Evolutionary conservation across 176 grass and related monocot genomes (phyloP), one percentile per base, ranked within the genome.

Genomic region (Oropetium thomaeum): DNA sequence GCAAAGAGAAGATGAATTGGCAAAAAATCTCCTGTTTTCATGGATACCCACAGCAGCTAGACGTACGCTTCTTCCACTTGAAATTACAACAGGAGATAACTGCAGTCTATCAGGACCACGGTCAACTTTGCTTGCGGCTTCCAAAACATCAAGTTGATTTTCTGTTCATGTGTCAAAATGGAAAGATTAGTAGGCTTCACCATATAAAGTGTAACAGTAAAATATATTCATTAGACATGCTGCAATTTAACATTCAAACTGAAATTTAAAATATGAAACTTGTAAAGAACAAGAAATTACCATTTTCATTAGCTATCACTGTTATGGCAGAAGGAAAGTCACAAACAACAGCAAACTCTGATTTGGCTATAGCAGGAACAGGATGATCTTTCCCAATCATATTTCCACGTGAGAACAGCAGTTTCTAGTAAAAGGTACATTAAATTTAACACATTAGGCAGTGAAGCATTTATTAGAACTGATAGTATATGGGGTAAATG

Each of bases 301-400:
- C 95, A 83, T 92, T 87, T 93, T 97, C 91, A 86, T 97, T 97
- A n/a, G 91, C 88, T 83, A 97, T 93, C 57, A 97, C 81, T 77
- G 63, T 83, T 69, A 97, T 89, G 70, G 87, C 86, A 65, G 86
- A 89, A 47, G 86, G 95, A 53, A 97, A 85, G 26, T 83, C 88
- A 81, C 95, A 97, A 64, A 97, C 35, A 87, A 97, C 79, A 69
- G 83, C 5, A 52, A 97, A 75, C 73, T 93, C 71, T 35, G 82
- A 82, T 76, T 77, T 81, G 58, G 84, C 83, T 69, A 93, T 54
- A 57, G 83, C 78, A 59, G 90, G 90, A 59, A 83, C 26, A 45
- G 86, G 83, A 85, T 93, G 95, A 85, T 92, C 81, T 69, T 85
- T 78, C 58, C 95, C 95, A 84, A 90, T 78, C 73, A 97, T 77